A percentile compares a stretch with the other conserved stretches of the same genome.
Evolutionary conservation across 1,284 basidiomycete genomes (phyloP).

Genomic region (Pascua guehoae): DNA sequence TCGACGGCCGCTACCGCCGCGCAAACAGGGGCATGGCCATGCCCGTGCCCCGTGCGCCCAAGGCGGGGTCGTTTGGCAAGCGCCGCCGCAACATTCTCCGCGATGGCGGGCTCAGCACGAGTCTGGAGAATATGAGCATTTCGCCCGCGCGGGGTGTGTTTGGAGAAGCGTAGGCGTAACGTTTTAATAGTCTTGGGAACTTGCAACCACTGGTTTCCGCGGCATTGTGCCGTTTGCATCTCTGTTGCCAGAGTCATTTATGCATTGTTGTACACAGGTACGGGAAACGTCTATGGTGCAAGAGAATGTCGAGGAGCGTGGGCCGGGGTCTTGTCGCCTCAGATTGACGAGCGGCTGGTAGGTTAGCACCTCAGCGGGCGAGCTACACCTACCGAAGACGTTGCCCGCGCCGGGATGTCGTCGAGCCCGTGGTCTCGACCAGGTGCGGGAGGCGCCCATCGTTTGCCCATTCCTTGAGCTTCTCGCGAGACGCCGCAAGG

Average conservation of each 20-base stretch:
- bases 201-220: not conserved
- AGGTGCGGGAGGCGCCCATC: constrained; percentile 71
- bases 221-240: too few relatives aligned
- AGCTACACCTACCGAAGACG: not conserved
- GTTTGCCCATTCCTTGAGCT: constrained; percentile 73
- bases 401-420: not conserved
- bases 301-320: too few relatives aligned
- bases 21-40: too few relatives aligned
- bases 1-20: too few relatives aligned
- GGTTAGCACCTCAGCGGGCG: too few relatives aligned
- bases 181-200: not conserved
- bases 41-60: too few relatives aligned
- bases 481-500: constrained; percentile 67
- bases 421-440: not conserved
- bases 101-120: constrained; percentile 35
- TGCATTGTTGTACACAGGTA: constrained; percentile 10
- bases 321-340: too few relatives aligned
- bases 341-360: too few relatives aligned
- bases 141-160: constrained; percentile 22
- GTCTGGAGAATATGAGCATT: constrained; percentile 46
- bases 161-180: not conserved
- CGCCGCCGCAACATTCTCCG: constrained; percentile 12
- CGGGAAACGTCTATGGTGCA: too few relatives aligned
- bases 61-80: constrained; percentile 8
- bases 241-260: not conserved